Conservation (phyloP, 140 eudicot genomes). For the Anethum foeniculum region DNA sequence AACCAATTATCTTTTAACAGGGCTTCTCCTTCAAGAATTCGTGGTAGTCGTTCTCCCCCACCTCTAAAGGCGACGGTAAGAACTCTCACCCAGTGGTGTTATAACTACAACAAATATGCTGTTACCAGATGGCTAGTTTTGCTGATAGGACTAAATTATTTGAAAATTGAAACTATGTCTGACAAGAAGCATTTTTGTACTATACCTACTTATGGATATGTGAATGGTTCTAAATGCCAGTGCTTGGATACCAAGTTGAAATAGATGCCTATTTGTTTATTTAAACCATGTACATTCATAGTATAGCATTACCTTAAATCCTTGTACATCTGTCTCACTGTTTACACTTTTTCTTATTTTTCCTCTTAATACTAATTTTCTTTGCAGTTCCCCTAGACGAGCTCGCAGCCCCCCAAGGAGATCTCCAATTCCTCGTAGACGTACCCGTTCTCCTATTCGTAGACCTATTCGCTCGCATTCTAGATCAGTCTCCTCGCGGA, state of each 20-base stretch:
- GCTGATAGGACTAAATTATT: neutral
- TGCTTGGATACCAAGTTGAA: neutral
- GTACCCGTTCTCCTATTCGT: slow-evolving; percentile 86
- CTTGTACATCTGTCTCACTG: neutral
- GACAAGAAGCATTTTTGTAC: neutral
- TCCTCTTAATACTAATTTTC: neutral
- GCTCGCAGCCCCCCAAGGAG: slow-evolving; percentile 89
- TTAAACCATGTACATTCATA: neutral
- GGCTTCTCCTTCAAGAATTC: slow-evolving; percentile 69
- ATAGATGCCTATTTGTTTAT: too few relatives aligned
- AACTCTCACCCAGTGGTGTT: neutral
- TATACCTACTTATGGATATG: neutral
- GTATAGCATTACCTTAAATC: neutral
- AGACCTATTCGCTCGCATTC: slow-evolving; percentile 71
- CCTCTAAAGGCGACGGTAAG: slow-evolving; percentile 89
- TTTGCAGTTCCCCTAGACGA: slow-evolving; percentile 58
- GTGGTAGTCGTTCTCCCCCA: slow-evolving; percentile 83
- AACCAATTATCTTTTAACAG: slow-evolving; percentile 23
- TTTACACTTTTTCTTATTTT: neutral
- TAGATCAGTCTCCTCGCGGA: slow-evolving; percentile 68
- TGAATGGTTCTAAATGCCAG: neutral
- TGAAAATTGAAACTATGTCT: neutral
- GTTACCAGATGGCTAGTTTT: neutral
- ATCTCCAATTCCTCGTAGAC: slow-evolving; percentile 77
- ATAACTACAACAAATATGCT: neutral